Evolutionary conservation across 1,284 basidiomycete species (phyloP), one percentile per base, ranked within the genome.

Genomic region (Apiotrichum akiyoshidainum): DNA sequence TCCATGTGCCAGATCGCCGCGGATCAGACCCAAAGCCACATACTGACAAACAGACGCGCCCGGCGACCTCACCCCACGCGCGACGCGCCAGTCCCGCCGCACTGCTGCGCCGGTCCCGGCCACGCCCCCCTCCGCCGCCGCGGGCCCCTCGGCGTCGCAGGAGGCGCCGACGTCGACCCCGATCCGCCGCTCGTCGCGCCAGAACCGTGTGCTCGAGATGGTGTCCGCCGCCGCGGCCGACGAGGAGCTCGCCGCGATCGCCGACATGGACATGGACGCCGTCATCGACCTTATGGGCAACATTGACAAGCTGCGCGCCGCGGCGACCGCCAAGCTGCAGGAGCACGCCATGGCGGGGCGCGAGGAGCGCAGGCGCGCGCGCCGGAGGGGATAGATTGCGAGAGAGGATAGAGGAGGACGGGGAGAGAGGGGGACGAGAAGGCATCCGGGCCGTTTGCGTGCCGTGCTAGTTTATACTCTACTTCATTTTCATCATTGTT

Each of bases 221-320:
- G 37, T 37, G 12, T 11, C 11, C 5, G 37, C 11, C 3, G 37
- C 37, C 2, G 37, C 37, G 5, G 40, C 40, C 26, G 47, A 62
- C 16, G 64, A 58, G 33, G 26, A 31, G 26, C 26, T 31, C 4
- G 37, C 52, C 10, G 65, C 59, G 2, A 61, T 75, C 46, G 66
- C 64, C 8, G 50, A 47, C 22, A 48, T 75, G 46, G 70, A 72
- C 57, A 64, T 69, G 50, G 65, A 69, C 11, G 71, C 65, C 26
- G 59, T 70, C 2, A 59, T 65, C 49, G 53, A 44, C 2, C 35
- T 75, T 14, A 41, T 72, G 55, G 52, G 51, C 39, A 60, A 66
- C 39, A 41, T 70, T 6, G 66, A 75, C 31, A 54, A 46, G 48
- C 37, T 75, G n/a, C 57, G 64, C 17, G 66, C 53, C 10, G 66